These are phyloP conservation scores for Trichoderma guizhouense DNA, from an alignment of 2,329 filamentous ascomycete species.

Conservation along the genomic window DNA sequence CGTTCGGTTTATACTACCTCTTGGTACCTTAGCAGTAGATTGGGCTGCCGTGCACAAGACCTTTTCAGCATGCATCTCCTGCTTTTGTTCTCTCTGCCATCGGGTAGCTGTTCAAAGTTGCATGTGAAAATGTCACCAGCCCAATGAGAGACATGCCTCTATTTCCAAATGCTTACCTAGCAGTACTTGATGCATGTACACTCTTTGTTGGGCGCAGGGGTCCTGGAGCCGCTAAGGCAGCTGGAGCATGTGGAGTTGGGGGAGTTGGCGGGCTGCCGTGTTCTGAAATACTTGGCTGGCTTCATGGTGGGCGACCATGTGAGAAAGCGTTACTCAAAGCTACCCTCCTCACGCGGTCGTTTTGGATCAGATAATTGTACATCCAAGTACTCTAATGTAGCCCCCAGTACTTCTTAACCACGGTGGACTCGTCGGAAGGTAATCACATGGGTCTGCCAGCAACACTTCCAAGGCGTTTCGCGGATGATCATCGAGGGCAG, in stretches of 20 bases:
- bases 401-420: not conserved
- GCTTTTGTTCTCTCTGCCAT: not conserved
- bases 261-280: not conserved
- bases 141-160: not conserved
- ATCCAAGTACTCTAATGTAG: not conserved
- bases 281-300: not conserved
- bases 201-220: constrained; percentile 1
- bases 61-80: not conserved
- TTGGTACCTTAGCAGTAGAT: not conserved
- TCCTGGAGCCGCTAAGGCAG: not conserved
- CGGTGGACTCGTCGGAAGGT: not conserved
- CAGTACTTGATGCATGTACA: not conserved
- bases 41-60: not conserved
- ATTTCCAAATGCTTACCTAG: not conserved
- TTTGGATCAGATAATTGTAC: fast-evolving
- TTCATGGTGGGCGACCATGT: not conserved
- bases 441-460: constrained; percentile 13
- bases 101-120: not conserved
- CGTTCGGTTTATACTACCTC: not conserved
- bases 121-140: not conserved
- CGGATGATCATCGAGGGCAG: constrained; percentile 18
- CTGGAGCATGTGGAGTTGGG: constrained; percentile 3
- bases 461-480: not conserved
- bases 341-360: not conserved
- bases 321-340: not conserved